A percentile compares a stretch with the other conserved stretches of the same genome.
phyloP scores from a whole-genome alignment of 768 basidiomycete species.

The Tubosaeta sp. region DNA sequence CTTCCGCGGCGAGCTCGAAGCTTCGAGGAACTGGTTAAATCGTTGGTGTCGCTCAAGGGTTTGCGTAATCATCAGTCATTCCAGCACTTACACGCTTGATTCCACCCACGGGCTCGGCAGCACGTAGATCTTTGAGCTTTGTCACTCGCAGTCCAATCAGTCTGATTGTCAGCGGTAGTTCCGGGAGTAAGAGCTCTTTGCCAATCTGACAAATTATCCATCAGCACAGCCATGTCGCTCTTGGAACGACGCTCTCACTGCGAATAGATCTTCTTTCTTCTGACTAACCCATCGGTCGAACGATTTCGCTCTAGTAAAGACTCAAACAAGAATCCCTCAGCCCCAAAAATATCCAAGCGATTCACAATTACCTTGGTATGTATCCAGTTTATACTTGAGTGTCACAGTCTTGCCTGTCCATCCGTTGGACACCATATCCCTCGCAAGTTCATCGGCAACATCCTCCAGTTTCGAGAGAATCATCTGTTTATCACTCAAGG shows the following conservation, averaged over 20 bases:
- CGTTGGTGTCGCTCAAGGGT: not conserved
- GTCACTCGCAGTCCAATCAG: slow-evolving; percentile 87
- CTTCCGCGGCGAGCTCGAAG: slow-evolving; percentile 36
- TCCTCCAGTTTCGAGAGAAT: slow-evolving; percentile 77
- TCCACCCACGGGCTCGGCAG: slow-evolving; percentile 41
- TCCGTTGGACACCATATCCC: slow-evolving; percentile 71
- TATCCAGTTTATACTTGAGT: slow-evolving; percentile 90
- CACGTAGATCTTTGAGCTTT: slow-evolving; percentile 79
- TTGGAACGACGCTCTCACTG: slow-evolving; percentile 40
- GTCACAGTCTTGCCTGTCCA: slow-evolving; percentile 90
- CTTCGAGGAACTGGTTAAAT: slow-evolving; percentile 53
- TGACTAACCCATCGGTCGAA: slow-evolving; percentile 68
- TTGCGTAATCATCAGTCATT: not conserved
- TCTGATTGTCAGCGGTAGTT: slow-evolving; percentile 74
- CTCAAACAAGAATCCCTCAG: slow-evolving; percentile 32
- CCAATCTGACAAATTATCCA: slow-evolving; percentile 52
- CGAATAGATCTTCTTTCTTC: slow-evolving; percentile 72
- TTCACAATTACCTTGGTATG: slow-evolving; percentile 61
- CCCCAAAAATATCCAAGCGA: not conserved
- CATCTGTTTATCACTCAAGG: slow-evolving; percentile 57
- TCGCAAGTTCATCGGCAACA: slow-evolving; percentile 75
- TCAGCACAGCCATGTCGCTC: not conserved
- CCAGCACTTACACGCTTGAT: slow-evolving; percentile 67
- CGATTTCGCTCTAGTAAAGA: slow-evolving; percentile 81
- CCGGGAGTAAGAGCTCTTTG: slow-evolving; percentile 74